Evolutionary conservation across 441 rosid genomes (phyloP), one percentile per base, ranked within the genome.

Genomic region (Adansonia grandidieri): DNA sequence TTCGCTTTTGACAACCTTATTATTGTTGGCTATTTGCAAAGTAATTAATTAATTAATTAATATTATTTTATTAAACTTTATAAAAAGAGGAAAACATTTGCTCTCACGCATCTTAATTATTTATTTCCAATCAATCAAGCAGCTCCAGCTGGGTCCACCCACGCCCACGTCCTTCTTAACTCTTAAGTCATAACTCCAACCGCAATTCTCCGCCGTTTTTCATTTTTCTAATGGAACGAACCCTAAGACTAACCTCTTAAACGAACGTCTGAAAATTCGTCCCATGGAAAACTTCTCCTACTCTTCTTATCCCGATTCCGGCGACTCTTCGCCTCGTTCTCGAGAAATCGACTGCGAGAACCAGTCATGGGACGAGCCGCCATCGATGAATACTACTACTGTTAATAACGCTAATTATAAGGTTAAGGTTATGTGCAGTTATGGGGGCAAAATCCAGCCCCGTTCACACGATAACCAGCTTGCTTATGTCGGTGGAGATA

Each of bases 361-460:
- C 63, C 87, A 82, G 71, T 82, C 88, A 2, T 88, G 87, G 85
- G 90, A 87, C 8, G 91, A 87, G 77, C 86, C 77, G 19, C 84
- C 79, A 3, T 57, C 80, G 9, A 64, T 24, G 20, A 62, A 13
- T 62, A 40, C 42, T 45, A 17, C 72, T 53, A 74, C 68, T 65
- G 32, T 28, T 79, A 85, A 80, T 66, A 56, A 32, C 42, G 37
- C 76, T 58, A 76, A 75, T 61, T 84, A 80, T 79, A 87, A 82
- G 83, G 91, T 86, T 60, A 88, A 88, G 79, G 71, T 91, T 70
- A 85, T 89, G 87, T 91, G 92, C 83, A 91, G 95, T 76, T 87
- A 89, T 8, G 93, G 90, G 44, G 95, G 93, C 56, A 89, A 87
- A 83, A 91, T 91, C 79, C 93, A 85, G 72, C 93, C 91, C 53